Base-by-base conservation (phyloP, 331 rosid genomes). In the Stylosanthes scabra region DNA sequence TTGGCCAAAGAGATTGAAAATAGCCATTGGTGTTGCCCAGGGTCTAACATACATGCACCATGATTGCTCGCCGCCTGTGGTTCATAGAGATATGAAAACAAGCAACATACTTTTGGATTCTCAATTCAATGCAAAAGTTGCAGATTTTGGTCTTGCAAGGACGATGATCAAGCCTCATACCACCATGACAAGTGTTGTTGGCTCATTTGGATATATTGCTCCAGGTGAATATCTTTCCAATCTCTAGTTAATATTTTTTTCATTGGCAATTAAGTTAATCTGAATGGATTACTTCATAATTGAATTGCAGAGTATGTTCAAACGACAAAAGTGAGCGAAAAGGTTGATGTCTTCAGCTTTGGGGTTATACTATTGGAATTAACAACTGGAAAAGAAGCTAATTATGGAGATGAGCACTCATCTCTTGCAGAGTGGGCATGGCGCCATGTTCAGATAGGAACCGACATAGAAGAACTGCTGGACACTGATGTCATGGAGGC, bases 121-220 rank as follows among this genome's bases (percentile, higher is more conserved):
- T 10, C 71, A 74, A 11, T 86, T 90, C 82, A 81, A 82, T 42
- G 93, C 90, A 20, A 78, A 83, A 39, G 74, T 90, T 20, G 91
- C 93, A 11, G 96, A 90, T 75, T 90, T 90, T 63, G 96, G 96
- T 12, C 70, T 90, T 5, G 96, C 96, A 29, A 88, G 69, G 87
- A 80, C 86, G 42, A 42, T 87, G 81, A 68, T 74, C 45, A 84
- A 74, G 68, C 82, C 83, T 63, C 71, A 75, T 46, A 73, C 76
- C 9, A 84, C 80, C 1, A 68, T 84, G 85, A 88, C 96, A 3
- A 47, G 81, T 28, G 84, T 88, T 14, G 87, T 81, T 8, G 91
- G 93, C 25, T 88, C 96, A 37, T 67, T 84, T 9, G 96, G 96
- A 67, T 88, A 86, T 78, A 81, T 90, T 44, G 96, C 96, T 59